Percentiles rank a stretch among this genome's conserved stretches.
Conservation (phyloP, 2,329 filamentous ascomycete genomes). For the Stromatinia cepivora region DNA sequence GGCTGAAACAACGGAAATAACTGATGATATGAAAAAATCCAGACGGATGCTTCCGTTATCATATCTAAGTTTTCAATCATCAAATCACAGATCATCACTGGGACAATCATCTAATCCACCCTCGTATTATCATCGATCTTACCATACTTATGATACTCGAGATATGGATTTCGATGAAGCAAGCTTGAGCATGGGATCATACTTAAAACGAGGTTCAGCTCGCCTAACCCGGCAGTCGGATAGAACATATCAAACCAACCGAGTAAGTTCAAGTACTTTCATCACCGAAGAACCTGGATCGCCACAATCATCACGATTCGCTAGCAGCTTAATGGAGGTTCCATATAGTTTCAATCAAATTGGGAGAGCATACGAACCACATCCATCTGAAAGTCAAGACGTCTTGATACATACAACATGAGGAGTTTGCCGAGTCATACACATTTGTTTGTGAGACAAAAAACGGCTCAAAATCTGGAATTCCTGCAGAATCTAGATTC, state of each 20-base stretch:
- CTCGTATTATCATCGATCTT: conserved; percentile 4
- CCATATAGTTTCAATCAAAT: neutral
- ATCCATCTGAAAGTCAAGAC: neutral
- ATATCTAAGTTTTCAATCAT: conserved; percentile 8
- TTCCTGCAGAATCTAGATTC: neutral
- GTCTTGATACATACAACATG: conserved; percentile 9
- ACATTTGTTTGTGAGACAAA: conserved; percentile 4
- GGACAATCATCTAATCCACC: neutral
- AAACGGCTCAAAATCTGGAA: neutral
- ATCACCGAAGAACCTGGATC: conserved; percentile 11
- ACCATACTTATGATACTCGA: conserved; percentile 11
- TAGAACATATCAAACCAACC: neutral
- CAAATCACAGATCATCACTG: neutral
- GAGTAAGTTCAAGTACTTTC: conserved; percentile 1
- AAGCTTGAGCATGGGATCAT: conserved; percentile 13
- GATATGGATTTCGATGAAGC: conserved; percentile 12
- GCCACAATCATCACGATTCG: conserved; percentile 9
- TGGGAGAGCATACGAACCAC: conserved; percentile 1
- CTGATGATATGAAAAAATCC: neutral
- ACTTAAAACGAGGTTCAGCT: neutral
- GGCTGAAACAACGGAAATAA: neutral
- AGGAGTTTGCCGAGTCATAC: neutral
- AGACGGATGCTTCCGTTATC: conserved; percentile 16
- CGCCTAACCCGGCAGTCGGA: conserved; percentile 12
- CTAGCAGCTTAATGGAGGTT: conserved; percentile 6